Conservation (phyloP, 2,329 filamentous ascomycete genomes). For the Aulographum hederae region DNA sequence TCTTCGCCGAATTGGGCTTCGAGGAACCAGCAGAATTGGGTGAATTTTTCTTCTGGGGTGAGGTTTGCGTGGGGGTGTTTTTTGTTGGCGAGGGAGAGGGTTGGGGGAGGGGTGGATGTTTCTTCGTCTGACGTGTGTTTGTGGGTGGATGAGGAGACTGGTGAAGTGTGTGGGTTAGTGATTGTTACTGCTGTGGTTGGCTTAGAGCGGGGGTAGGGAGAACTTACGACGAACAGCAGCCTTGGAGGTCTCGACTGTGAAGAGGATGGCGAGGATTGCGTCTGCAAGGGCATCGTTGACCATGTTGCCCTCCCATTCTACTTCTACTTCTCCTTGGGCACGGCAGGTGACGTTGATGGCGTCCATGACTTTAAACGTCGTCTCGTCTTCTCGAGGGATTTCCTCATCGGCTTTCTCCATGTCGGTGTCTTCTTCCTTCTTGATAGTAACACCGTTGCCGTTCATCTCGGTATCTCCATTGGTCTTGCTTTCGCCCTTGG, state of each 20-base stretch:
- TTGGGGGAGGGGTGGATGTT: constrained; percentile 18
- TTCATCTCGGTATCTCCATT: constrained; percentile 16
- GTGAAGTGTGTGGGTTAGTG: background rate
- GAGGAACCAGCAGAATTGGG: constrained; percentile 83
- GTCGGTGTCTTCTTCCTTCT: constrained; percentile 7
- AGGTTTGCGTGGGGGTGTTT: constrained; percentile 54
- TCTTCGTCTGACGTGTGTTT: background rate
- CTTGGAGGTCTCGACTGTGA: constrained; percentile 83
- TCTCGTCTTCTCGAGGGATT: constrained; percentile 27
- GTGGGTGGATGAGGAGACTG: background rate
- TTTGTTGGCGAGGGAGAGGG: constrained; percentile 17
- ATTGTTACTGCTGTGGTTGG: background rate
- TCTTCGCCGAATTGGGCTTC: constrained; percentile 87
- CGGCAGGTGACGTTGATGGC: constrained; percentile 65
- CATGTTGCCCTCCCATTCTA: constrained; percentile 97
- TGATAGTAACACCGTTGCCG: constrained; percentile 4
- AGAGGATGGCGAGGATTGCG: constrained; percentile 79
- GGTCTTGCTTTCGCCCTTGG: constrained; percentile 17
- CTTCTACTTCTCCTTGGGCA: constrained; percentile 43
- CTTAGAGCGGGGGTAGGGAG: background rate
- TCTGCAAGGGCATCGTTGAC: constrained; percentile 98
- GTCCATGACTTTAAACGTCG: constrained; percentile 61
- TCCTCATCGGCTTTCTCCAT: constrained; percentile 48
- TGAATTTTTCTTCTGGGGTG: constrained; percentile 56
- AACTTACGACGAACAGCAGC: constrained; percentile 76